Conservation (phyloP, 768 basidiomycete genomes). For the Lactifluus rugatus region DNA sequence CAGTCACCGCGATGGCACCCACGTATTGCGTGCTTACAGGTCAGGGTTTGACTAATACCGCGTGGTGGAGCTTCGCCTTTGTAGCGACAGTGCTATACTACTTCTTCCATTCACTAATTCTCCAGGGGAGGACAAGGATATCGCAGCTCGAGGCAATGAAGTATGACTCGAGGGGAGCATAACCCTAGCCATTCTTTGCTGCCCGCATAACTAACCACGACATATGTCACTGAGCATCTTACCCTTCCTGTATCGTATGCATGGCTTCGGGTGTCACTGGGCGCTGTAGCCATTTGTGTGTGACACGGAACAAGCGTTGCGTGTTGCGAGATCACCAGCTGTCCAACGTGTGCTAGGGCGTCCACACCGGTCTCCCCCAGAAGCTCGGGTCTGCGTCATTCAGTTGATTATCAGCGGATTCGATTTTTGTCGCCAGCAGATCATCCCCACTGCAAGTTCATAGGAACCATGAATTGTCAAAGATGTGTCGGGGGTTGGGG, state of each 20-base stretch:
- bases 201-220: not conserved
- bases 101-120: constrained; percentile 30
- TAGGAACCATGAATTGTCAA: no score
- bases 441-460: not conserved
- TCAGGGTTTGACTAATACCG: constrained; percentile 7
- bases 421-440: not conserved
- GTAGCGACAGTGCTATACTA: constrained; percentile 4
- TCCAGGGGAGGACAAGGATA: constrained; percentile 37
- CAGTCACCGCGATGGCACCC: constrained; percentile 40
- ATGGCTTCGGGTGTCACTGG: not conserved
- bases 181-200: not conserved
- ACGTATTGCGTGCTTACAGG: constrained; percentile 24
- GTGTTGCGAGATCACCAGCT: not conserved
- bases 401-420: not conserved
- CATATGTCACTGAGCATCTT: not conserved
- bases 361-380: not conserved
- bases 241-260: not conserved
- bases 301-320: no score
- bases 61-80: constrained; percentile 17
- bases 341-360: not conserved
- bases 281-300: no score
- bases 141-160: constrained; percentile 42
- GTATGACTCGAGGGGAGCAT: constrained; percentile 49
- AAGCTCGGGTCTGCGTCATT: not conserved
- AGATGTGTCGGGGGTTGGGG: no score